Base-by-base conservation (phyloP, 1,139 yeast genomes). In the Kodamaea derodonti region DNA sequence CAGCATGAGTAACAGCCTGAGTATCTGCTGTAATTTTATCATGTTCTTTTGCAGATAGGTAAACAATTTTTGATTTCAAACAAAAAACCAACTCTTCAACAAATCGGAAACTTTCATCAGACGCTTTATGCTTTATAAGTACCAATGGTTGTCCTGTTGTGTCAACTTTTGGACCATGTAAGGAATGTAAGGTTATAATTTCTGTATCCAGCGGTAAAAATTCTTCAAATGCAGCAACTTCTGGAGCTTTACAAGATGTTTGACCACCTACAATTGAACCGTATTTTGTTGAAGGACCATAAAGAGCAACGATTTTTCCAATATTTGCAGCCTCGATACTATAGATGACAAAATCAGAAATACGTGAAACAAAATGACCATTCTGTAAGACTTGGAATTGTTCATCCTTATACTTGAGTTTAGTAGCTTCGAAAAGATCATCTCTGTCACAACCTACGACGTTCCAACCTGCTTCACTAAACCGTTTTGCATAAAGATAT, bases 181-280 rank as follows among this genome's bases (percentile, higher is more conserved):
- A 65, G 0, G 97, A 90, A 56, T 92, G 98, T 24, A 95, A 72
- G 1, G 95, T 76, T 12, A 92, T 75, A 27, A 92, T 92, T 32
- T 86, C 84, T 4, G 78, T 82, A 57, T 92, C 98, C 1, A 51
- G 41, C 0, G 97, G 97, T 27, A 87, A 57, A 46, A 73, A 62
- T 36, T 66, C 64, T 49, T 88, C 97, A 55, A 92, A 86, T 0
- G 97, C 97, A 14, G 65, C 69, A 29, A 92, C 83, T 54, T 92
- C 98, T 0, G 95, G 95, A 14, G 78, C 82, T 54, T 92, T 92
- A 62, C 97, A 92, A 4, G 95, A 85, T 0, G 98, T 90, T 58
- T 92, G 98, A 4, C 98, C 98, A n/a, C 98, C 98, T 9, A 92
- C 95, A 33, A 88, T 77, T 3, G 95, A 84, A 3, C 95, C 95